A percentile compares a stretch with the other conserved stretches of the same genome.
phyloP scores from a whole-genome alignment of 2,329 filamentous ascomycete genomes.

The Colletotrichum filicis region DNA sequence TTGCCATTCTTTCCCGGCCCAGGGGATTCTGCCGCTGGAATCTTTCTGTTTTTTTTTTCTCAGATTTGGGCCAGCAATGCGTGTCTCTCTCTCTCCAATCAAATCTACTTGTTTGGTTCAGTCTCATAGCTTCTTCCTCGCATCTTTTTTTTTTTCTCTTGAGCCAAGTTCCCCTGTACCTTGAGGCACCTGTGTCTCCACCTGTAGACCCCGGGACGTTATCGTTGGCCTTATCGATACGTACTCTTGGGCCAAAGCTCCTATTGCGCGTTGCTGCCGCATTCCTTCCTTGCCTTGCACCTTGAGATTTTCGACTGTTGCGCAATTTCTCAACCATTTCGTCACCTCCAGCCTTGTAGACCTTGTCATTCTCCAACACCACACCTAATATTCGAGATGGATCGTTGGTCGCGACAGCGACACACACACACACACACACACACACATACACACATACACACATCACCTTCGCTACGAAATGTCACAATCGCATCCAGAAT shows the following conservation, averaged over 20 bases:
- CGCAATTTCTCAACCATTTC: background rate
- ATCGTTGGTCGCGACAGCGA: background rate
- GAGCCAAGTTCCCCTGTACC: background rate
- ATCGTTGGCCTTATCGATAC: conserved; percentile 14
- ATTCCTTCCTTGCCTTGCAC: background rate
- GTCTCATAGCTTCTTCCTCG: background rate
- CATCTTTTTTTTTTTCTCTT: background rate
- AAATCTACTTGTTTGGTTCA: background rate
- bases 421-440: background rate
- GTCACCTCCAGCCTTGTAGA: background rate
- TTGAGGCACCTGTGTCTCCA: background rate
- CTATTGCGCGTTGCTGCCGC: background rate
- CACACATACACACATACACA: too few species aligned
- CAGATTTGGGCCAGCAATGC: conserved; percentile 13
- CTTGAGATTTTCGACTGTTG: background rate
- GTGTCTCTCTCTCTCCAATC: conserved; percentile 1
- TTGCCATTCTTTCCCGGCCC: background rate
- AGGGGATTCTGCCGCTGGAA: conserved; percentile 22
- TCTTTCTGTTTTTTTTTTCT: background rate
- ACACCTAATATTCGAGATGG: background rate
- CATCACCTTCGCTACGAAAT: background rate
- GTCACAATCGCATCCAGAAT: background rate
- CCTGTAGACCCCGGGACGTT: conserved; percentile 27
- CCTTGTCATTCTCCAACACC: background rate
- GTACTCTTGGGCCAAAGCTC: conserved; percentile 13